Evolutionary conservation across 2,329 filamentous ascomycete genomes (phyloP), one percentile per base, ranked within the genome.

Genomic region (Botrytis deweyae): DNA sequence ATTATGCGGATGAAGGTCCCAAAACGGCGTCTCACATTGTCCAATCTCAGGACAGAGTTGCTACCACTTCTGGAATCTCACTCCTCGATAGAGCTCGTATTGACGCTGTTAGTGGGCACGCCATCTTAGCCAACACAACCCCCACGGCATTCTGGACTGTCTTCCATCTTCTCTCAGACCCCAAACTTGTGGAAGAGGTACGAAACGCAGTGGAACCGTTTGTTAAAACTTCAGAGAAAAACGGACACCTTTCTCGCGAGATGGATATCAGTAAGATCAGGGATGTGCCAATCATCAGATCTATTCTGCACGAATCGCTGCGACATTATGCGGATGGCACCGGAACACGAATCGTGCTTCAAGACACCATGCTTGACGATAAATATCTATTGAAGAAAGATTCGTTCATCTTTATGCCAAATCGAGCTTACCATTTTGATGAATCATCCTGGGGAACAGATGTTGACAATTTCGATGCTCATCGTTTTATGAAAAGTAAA

Each of bases 351-450:
- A 69, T 58, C 33, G 49, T 69, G 25, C 29, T 42, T 38, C 20
- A 69, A 42, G 66, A 69, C 18, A 59, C 66, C 12, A 55, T 69
- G 22, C 66, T 58, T 20, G 49, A 58, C 18, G 36, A 42, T 20
- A 25, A 55, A 52, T 69, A 69, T 58, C 36, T 69, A 22, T 18
- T 69, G 18, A 69, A 69, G 25, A 69, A 69, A 29, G 66, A 40
- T 8, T 44, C 67, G 12, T 70, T 70, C n/a, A 4, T 61, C 25
- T 59, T 70, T 10, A 61, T 70, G 55, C 38, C 67, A 2, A 70
- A 70, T 44, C 49, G 36, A n/a, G 25, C 40, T 20, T 59, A 59
- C 14, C 38, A 61, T 18, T 61, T 70, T 44, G 25, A 42, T 70
- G 18, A 46, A 70, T 10, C 20, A 33, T n/a, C 52, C 8, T 70